Conservation (phyloP, 148 eudicot genomes). For the Dysphania ambrosioides region DNA sequence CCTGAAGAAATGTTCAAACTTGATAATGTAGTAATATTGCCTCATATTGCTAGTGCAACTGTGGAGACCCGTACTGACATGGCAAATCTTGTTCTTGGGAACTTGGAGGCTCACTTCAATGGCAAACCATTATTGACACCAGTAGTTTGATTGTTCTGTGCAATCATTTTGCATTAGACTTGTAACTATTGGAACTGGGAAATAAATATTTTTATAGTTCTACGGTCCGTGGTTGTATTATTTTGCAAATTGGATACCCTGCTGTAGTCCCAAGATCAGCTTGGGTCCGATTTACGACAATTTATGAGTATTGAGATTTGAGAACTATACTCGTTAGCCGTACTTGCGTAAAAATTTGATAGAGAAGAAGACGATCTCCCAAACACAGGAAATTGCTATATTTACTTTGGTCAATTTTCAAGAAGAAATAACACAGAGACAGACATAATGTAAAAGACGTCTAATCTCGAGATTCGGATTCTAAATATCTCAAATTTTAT, state of each 20-base stretch:
- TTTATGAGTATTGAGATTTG: too few species aligned
- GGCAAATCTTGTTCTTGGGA: constrained; percentile 82
- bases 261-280: too few species aligned
- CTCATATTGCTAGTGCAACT: constrained; percentile 78
- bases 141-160: constrained; percentile 46
- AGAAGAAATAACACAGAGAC: too few species aligned
- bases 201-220: background rate
- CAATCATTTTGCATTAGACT: background rate
- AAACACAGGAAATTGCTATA: too few species aligned
- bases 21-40: constrained; percentile 68
- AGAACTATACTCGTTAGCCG: too few species aligned
- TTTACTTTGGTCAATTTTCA: too few species aligned
- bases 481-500: too few species aligned
- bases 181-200: background rate
- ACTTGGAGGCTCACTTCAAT: constrained; percentile 79
- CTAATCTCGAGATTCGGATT: too few species aligned
- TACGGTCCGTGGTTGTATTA: background rate
- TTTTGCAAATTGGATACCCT: background rate
- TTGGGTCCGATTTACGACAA: too few species aligned
- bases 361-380: too few species aligned
- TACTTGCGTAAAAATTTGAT: too few species aligned
- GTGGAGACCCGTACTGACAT: constrained; percentile 66
- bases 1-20: constrained; percentile 70
- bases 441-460: too few species aligned
- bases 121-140: constrained; percentile 68